Evolutionary conservation across 768 basidiomycete genomes (phyloP).

Genomic region (Tricholoma sp.): DNA sequence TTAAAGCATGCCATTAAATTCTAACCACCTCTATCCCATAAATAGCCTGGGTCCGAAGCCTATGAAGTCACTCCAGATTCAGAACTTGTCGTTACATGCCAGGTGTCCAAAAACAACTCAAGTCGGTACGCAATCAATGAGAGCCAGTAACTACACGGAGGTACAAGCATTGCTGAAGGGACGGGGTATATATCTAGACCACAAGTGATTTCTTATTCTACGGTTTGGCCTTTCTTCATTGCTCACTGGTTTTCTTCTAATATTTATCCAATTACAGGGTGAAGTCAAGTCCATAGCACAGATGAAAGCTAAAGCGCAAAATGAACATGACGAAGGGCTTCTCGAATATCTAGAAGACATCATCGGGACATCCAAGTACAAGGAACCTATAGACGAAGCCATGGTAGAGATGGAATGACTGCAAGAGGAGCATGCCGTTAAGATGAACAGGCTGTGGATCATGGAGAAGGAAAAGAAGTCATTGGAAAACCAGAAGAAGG

Average conservation of each 20-base stretch:
- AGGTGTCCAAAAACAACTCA: too few relatives aligned
- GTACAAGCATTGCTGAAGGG: constrained; percentile 84
- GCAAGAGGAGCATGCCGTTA: constrained; percentile 77
- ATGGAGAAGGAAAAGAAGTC: constrained; percentile 90
- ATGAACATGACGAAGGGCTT: too few relatives aligned
- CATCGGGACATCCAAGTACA: too few relatives aligned
- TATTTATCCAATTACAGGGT: constrained; percentile 46
- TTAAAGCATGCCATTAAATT: neutral
- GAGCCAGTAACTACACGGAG: too few relatives aligned
- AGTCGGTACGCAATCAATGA: too few relatives aligned
- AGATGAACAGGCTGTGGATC: constrained; percentile 80
- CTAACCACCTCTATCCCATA: constrained; percentile 38
- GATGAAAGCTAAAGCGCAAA: too few relatives aligned
- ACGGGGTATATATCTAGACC: constrained; percentile 93
- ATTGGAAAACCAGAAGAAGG: constrained; percentile 83
- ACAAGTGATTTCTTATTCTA: constrained; percentile 96
- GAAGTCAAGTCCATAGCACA: constrained; percentile 98
- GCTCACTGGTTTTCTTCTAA: constrained; percentile 1
- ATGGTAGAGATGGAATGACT: too few relatives aligned
- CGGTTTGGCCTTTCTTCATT: constrained; percentile 42
- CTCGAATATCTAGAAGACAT: too few relatives aligned
- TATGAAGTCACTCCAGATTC: too few relatives aligned
- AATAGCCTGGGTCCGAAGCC: constrained; percentile 89
- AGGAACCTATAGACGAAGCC: too few relatives aligned
- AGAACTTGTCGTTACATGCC: too few relatives aligned